Evolutionary conservation across 2,329 filamentous ascomycete species (phyloP).

Genomic region (Colletotrichum tropicicola): DNA sequence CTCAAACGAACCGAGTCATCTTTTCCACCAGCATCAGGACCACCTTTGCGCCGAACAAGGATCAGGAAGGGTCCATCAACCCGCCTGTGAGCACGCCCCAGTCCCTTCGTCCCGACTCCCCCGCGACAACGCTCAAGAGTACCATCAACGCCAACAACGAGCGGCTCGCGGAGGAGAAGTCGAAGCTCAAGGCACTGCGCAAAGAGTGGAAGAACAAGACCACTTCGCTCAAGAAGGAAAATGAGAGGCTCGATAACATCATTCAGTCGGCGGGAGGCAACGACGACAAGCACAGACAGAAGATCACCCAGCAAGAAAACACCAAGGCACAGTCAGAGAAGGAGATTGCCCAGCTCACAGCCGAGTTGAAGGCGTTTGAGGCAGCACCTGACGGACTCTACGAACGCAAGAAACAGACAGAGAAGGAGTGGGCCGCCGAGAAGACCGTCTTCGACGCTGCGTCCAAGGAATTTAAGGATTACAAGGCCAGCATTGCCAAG

Average conservation of each 20-base stretch:
- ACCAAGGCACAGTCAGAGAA: slow-evolving; percentile 73
- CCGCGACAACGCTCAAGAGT: slow-evolving; percentile 78
- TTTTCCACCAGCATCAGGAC: slow-evolving; percentile 79
- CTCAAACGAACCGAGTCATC: slow-evolving; percentile 69
- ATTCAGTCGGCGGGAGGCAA: slow-evolving; percentile 75
- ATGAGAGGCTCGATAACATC: slow-evolving; percentile 73
- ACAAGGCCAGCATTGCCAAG: slow-evolving; percentile 69
- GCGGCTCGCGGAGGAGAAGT: slow-evolving; percentile 75
- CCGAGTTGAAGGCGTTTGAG: slow-evolving; percentile 72
- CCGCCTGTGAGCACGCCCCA: slow-evolving; percentile 57
- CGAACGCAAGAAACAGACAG: slow-evolving; percentile 63
- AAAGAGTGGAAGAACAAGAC: slow-evolving; percentile 79
- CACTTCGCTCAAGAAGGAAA: slow-evolving; percentile 75
- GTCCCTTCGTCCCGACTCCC: slow-evolving; percentile 77
- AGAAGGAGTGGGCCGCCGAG: slow-evolving; percentile 62
- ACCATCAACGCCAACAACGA: slow-evolving; percentile 78
- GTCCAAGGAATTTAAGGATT: slow-evolving; percentile 61
- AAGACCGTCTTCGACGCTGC: slow-evolving; percentile 69
- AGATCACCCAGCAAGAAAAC: slow-evolving; percentile 78
- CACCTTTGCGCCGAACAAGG: slow-evolving; percentile 55
- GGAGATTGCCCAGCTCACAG: slow-evolving; percentile 62
- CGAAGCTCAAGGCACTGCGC: slow-evolving; percentile 73
- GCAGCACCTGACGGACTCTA: slow-evolving; percentile 70
- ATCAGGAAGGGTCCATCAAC: slow-evolving; percentile 46
- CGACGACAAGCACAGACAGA: slow-evolving; percentile 80